These are phyloP conservation scores for Trypethelium eluteriae DNA, from an alignment of 495 filamentous ascomycete genomes.

Conservation along the genomic window DNA sequence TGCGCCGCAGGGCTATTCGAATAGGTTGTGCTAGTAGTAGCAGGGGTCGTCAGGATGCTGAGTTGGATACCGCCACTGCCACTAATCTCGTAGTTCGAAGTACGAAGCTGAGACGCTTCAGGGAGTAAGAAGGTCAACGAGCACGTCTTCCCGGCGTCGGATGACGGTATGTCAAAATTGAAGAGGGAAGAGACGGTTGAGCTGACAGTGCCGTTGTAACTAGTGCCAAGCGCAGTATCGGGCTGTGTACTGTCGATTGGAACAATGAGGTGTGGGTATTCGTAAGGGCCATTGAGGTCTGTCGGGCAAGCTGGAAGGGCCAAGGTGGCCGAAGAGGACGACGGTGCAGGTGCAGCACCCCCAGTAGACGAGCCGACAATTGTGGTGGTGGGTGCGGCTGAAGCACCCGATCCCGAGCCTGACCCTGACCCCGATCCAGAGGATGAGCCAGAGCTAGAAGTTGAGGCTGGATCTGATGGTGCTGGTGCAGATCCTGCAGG, in stretches of 20 bases:
- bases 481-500: not conserved
- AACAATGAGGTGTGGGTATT: constrained; percentile 61
- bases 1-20: constrained; percentile 13
- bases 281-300: constrained; percentile 44
- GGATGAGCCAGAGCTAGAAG: constrained; percentile 37
- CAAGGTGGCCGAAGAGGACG: not conserved
- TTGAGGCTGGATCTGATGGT: not conserved
- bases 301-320: constrained; percentile 39
- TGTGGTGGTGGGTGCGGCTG: not conserved
- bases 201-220: constrained; percentile 48
- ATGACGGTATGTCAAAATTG: constrained; percentile 59
- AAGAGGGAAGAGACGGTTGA: constrained; percentile 53
- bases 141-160: constrained; percentile 52
- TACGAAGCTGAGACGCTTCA: constrained; percentile 42
- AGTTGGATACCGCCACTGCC: constrained; percentile 39
- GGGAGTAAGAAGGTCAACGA: constrained; percentile 62
- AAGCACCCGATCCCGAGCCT: constrained; percentile 12
- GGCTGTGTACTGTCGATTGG: constrained; percentile 53
- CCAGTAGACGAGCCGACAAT: not conserved
- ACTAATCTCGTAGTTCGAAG: constrained; percentile 50
- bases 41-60: constrained; percentile 23
- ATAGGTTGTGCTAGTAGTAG: constrained; percentile 25
- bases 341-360: not conserved
- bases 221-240: constrained; percentile 45
- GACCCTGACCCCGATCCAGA: constrained; percentile 22